A percentile compares a stretch with the other conserved stretches of the same genome.
These are phyloP conservation scores for Ophiostoma australiae DNA, from an alignment of 2,329 filamentous ascomycete genomes.

Conservation along the genomic window DNA sequence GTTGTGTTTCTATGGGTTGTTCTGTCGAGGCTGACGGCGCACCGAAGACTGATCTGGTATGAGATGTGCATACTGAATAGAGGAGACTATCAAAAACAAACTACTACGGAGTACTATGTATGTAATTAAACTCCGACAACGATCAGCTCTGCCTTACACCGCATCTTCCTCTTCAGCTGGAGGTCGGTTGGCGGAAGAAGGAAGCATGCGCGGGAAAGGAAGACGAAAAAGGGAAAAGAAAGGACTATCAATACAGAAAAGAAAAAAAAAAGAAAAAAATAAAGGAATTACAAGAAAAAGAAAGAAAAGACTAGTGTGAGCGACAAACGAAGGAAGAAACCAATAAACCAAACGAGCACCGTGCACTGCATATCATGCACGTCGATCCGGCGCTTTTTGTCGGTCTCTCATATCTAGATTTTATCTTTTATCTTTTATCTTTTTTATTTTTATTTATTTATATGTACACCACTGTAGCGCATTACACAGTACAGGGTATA, in stretches of 20 bases:
- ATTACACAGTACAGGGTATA: too few species aligned
- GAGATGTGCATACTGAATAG: too few species aligned
- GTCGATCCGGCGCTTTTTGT: constrained; percentile 8
- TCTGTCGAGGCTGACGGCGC: too few species aligned
- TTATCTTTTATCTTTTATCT: too few species aligned
- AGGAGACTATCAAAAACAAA: background rate
- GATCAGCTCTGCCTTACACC: constrained; percentile 6
- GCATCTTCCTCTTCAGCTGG: constrained; percentile 6
- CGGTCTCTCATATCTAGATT: background rate
- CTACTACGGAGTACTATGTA: too few species aligned
- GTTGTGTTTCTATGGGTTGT: too few species aligned
- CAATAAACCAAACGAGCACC: constrained; percentile 7
- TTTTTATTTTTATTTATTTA: too few species aligned
- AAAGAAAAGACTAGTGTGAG: constrained; percentile 37
- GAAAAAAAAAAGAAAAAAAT: background rate
- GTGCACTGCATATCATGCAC: constrained; percentile 34
- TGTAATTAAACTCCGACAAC: background rate
- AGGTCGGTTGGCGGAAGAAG: background rate
- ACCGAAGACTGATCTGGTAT: too few species aligned
- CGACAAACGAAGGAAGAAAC: constrained; percentile 14
- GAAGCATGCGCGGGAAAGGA: background rate
- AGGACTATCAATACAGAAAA: background rate
- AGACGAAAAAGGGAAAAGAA: constrained; percentile 69
- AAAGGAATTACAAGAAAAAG: constrained; percentile 75
- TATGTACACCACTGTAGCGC: too few species aligned